Conservation (phyloP, 495 filamentous ascomycete genomes). For the Penicillium ucsense region DNA sequence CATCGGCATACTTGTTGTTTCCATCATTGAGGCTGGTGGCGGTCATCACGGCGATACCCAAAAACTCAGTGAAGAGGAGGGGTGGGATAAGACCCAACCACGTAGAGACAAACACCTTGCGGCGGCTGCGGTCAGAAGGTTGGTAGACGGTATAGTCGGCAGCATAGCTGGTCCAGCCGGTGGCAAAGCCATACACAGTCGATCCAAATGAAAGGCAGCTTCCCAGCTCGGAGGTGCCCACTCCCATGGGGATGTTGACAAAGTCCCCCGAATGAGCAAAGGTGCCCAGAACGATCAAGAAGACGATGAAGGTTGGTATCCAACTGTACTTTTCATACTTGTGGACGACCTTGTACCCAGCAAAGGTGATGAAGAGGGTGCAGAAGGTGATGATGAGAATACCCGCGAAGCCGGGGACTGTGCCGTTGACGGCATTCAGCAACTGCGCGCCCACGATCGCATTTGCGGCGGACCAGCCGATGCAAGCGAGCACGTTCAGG, state of each 20-base stretch:
- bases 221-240: constrained; percentile 53
- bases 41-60: constrained; percentile 65
- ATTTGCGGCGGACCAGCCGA: constrained; percentile 71
- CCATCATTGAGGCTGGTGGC: constrained; percentile 43
- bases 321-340: constrained; percentile 69
- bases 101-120: constrained; percentile 58
- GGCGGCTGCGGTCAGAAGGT: constrained; percentile 46
- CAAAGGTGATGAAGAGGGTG: constrained; percentile 62
- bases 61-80: constrained; percentile 68
- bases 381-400: constrained; percentile 66
- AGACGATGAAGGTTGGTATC: constrained; percentile 69
- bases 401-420: constrained; percentile 64
- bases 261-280: constrained; percentile 73
- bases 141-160: constrained; percentile 84
- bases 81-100: constrained; percentile 62
- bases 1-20: constrained; percentile 45
- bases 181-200: constrained; percentile 67
- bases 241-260: constrained; percentile 52
- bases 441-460: constrained; percentile 78
- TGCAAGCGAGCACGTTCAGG: constrained; percentile 67
- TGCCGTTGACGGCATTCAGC: constrained; percentile 61
- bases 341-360: constrained; percentile 78
- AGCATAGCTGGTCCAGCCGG: constrained; percentile 71
- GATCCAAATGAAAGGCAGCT: constrained; percentile 62
- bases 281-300: constrained; percentile 62